A percentile compares a stretch with the other conserved stretches of the same genome.
phyloP scores from a whole-genome alignment of 176 grass and related monocot genomes.

The Dendrocalamus sinicus region DNA sequence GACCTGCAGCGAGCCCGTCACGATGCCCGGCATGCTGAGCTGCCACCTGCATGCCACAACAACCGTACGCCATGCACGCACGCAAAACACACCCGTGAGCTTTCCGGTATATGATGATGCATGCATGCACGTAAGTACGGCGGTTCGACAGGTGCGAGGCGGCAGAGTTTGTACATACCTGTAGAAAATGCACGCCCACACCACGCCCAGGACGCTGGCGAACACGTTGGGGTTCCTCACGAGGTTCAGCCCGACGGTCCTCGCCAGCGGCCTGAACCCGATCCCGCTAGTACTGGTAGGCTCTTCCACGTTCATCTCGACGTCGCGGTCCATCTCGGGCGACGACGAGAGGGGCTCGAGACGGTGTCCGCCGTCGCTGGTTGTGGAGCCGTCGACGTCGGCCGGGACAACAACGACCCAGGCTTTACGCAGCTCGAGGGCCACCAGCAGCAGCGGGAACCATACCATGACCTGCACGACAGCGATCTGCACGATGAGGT shows the following conservation, averaged over 20 bases:
- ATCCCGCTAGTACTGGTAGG: neutral
- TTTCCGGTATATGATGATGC: too few species aligned
- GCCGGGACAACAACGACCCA: conserved; percentile 8
- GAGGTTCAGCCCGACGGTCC: conserved; percentile 64
- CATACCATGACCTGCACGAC: conserved; percentile 72
- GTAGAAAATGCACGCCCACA: too few species aligned
- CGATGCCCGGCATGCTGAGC: too few species aligned
- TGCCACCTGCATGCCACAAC: too few species aligned
- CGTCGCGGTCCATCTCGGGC: neutral
- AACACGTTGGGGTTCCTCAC: conserved; percentile 67
- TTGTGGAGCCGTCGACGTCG: neutral
- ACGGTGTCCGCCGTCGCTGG: neutral
- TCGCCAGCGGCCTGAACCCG: conserved; percentile 42
- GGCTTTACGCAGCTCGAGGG: conserved; percentile 70
- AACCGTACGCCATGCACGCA: too few species aligned
- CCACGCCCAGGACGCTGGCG: too few species aligned
- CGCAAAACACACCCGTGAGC: too few species aligned
- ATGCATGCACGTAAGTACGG: too few species aligned
- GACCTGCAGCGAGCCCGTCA: too few species aligned
- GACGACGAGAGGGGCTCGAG: neutral
- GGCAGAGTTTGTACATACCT: too few species aligned
- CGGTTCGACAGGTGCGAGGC: too few species aligned
- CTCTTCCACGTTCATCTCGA: conserved; percentile 36
- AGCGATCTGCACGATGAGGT: conserved; percentile 76
- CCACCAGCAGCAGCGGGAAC: conserved; percentile 58